Conservation (phyloP, 2,329 filamentous ascomycete species). For the Fusarium liriodendri region DNA sequence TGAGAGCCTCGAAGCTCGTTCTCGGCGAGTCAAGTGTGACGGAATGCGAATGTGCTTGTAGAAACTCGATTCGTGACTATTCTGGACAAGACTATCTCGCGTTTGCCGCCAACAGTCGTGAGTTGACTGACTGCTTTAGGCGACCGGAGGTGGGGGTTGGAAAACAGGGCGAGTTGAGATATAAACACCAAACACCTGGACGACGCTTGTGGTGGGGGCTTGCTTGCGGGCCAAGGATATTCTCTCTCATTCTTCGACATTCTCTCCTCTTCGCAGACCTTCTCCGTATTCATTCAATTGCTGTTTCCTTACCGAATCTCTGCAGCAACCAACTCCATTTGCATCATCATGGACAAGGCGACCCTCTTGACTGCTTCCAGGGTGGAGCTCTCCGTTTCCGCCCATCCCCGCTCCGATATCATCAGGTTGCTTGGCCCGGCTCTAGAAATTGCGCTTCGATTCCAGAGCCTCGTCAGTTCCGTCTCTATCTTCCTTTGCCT, state of each 20-base stretch:
- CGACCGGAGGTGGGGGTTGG: constrained; percentile 16
- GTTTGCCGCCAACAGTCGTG: constrained; percentile 20
- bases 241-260: constrained; percentile 1
- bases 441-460: constrained; percentile 48
- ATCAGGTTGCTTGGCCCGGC: constrained; percentile 49
- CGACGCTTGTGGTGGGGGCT: neutral
- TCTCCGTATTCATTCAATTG: constrained; percentile 3
- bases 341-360: constrained; percentile 48
- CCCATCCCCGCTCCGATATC: constrained; percentile 47
- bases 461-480: constrained; percentile 49
- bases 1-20: constrained; percentile 3
- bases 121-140: neutral
- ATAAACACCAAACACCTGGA: constrained; percentile 34
- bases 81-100: constrained; percentile 14
- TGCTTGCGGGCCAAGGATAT: constrained; percentile 3
- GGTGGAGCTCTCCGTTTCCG: constrained; percentile 47
- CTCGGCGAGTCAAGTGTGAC: constrained; percentile 30
- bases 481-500: constrained; percentile 47
- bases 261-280: neutral
- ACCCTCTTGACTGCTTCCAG: constrained; percentile 53
- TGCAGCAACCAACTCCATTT: constrained; percentile 14
- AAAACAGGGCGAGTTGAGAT: constrained; percentile 12
- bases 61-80: constrained; percentile 11
- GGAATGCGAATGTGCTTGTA: constrained; percentile 30
- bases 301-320: neutral